Base-by-base conservation (phyloP, 2,329 filamentous ascomycete species). In the Aspergillus phoenicis region DNA sequence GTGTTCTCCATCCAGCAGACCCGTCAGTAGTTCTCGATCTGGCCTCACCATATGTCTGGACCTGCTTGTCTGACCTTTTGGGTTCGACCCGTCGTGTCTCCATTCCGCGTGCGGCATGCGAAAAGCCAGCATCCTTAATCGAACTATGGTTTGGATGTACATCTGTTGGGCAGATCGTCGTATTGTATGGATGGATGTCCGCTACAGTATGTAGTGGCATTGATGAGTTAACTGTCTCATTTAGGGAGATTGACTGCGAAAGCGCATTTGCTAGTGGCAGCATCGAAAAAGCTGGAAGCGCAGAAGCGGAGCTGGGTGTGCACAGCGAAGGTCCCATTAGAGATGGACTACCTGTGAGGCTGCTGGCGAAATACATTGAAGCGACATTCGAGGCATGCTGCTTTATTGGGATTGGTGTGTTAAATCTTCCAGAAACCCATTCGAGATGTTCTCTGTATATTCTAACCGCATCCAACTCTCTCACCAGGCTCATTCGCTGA, bases 391-490 rank as follows among this genome's bases (percentile, higher is more conserved):
- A 33, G 20, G 7, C 39, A 17, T 52, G 53, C 41, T 64, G 60
- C n/a, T 20, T 39, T 22, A 59, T 52, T 20, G 52, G 28, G 22
- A 30, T 41, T 28, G 17, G 57, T 22, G 49, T 33, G n/a, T 60
- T 61, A 39, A 43, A 30, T 24, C 61, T 63, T 43, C 62, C 64
- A 60, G 66, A 64, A 28, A 52, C 70, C 20, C 62, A 63, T 43
- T 76, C 72, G 43, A 76, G 59, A 47, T 76, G 71, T 51, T 77
- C 76, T 57, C 73, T 76, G 57, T 72, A 72, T 17, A 72, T 61
- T 30, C 76, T 73, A n/a, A 73, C 66, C 10, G 66, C 67, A 60
- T 78, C 76, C 26, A 78, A 56, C 53, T 78, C 74, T 49, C 71
- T 68, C 6, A 78, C 75, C 41, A 79, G 65, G 17, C 69, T 68